phyloP scores from a whole-genome alignment of 208 protist species.

The Zelonia costaricensis region DNA sequence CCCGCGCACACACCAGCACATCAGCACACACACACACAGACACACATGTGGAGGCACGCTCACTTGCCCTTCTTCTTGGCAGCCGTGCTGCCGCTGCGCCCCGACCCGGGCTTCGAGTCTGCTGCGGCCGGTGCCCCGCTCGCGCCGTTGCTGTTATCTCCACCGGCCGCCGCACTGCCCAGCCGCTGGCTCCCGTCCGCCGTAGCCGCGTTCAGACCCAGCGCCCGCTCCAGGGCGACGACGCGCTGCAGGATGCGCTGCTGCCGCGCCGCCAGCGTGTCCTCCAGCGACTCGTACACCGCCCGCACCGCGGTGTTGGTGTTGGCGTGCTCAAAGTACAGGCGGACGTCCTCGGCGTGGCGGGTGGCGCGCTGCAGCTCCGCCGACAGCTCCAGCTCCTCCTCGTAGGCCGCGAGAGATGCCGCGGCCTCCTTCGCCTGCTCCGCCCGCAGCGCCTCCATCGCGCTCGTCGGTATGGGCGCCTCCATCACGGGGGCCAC shows the following conservation, averaged over 20 bases:
- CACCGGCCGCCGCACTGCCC: background rate
- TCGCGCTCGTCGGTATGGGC: constrained; percentile 15
- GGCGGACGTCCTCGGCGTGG: constrained; percentile 57
- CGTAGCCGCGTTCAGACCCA: constrained; percentile 34
- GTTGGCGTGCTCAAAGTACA: constrained; percentile 69
- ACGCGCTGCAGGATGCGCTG: constrained; percentile 72
- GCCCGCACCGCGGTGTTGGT: constrained; percentile 54
- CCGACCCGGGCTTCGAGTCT: background rate
- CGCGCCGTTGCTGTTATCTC: too few relatives aligned
- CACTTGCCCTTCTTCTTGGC: constrained; percentile 8
- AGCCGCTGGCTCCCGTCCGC: background rate
- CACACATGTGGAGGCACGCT: background rate
- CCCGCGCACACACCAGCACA: too few relatives aligned
- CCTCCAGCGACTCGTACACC: constrained; percentile 68
- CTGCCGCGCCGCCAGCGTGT: constrained; percentile 55
- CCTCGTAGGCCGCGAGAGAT: constrained; percentile 40
- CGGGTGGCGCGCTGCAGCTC: constrained; percentile 35
- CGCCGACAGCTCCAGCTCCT: constrained; percentile 38
- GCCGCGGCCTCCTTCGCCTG: constrained; percentile 48
- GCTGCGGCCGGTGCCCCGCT: background rate
- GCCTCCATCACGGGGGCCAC: constrained; percentile 4
- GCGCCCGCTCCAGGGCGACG: constrained; percentile 53
- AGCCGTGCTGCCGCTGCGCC: background rate
- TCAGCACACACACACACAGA: background rate
- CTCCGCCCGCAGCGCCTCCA: constrained; percentile 35